Evolutionary conservation across 345 rosid genomes (phyloP), one percentile per base, ranked within the genome.

Genomic region (Cardamine chenopodiifolia): DNA sequence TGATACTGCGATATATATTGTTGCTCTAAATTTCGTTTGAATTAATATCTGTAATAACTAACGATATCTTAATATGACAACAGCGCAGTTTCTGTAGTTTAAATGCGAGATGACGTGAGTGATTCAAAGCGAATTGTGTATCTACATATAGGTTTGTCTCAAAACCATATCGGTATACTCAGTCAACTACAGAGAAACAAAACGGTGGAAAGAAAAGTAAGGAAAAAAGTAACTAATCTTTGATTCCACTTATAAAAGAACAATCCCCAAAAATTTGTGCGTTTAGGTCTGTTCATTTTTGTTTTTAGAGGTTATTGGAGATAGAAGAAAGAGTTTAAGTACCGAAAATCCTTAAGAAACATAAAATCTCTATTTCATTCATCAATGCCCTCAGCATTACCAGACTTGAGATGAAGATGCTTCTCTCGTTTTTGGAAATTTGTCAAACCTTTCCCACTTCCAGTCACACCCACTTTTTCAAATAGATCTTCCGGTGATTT

Each of bases 401-500:
- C 96, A 59, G 85, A 93, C 84, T 92, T 95, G 71, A 95, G 96
- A 81, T 92, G 99, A 79, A 92, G 84, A 81, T 95, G 99, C 77
- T 95, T 95, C 76, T 95, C 99, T 84, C 99, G 83, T 75, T 81
- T 90, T 84, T 95, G 99, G 78, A 95, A 95, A 61, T 95, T 97
- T 7, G 98, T 95, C 86, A 95, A 87, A 10, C 99, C 98, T 80
- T 92, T 95, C 8, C 99, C 99, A 62, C 99, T 95, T 56, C 99
- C 98, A 0, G 92, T 92, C 19, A 95, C 99, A 48, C 99, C 99
- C 66, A 95, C 99, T 85, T 95, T 92, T 47, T 98, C 99, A 23
- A 80, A 20, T 7, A 97, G 96, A 82, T 91, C 97, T 14, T 94
- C 98, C 0, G 97, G 98, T 32, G 97, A 91, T 83, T 94, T 91